Percentiles rank a stretch among this genome's conserved stretches.
These are phyloP conservation scores for Citeromyces matritensis DNA, from an alignment of 805 yeast species.

Conservation along the genomic window DNA sequence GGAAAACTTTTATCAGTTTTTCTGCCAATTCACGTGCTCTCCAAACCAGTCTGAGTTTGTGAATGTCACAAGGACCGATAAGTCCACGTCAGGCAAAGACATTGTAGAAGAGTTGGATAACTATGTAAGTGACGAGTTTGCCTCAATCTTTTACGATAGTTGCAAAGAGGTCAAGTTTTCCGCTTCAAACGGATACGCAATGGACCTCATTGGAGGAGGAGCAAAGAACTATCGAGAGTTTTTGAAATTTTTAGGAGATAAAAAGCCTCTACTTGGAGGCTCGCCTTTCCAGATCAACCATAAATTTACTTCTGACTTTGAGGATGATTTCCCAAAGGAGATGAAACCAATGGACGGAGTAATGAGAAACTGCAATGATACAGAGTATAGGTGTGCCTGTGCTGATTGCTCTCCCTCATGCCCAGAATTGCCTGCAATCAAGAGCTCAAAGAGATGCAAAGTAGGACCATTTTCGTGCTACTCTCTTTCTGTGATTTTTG, in stretches of 20 bases:
- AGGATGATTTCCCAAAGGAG: slow-evolving; percentile 5
- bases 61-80: slow-evolving; percentile 40
- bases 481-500: slow-evolving; percentile 41
- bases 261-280: slow-evolving; percentile 87
- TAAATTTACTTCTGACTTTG: slow-evolving; percentile 22
- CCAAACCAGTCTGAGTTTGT: slow-evolving; percentile 68
- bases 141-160: slow-evolving; percentile 57
- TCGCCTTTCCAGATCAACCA: slow-evolving; percentile 90
- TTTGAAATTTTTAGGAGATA: slow-evolving; percentile 84
- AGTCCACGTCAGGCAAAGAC: slow-evolving; percentile 31
- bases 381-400: slow-evolving; percentile 66
- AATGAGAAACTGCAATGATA: slow-evolving; percentile 40
- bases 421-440: slow-evolving; percentile 43
- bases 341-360: slow-evolving; percentile 15
- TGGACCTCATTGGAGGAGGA: slow-evolving; percentile 98
- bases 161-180: slow-evolving; percentile 84
- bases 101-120: slow-evolving; percentile 63
- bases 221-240: slow-evolving; percentile 62
- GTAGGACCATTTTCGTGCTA: slow-evolving; percentile 60
- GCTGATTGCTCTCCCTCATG: slow-evolving; percentile 78
- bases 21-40: slow-evolving; percentile 84
- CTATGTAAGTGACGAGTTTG: slow-evolving; percentile 43
- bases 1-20: slow-evolving; percentile 69
- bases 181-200: slow-evolving; percentile 90
- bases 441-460: slow-evolving; percentile 24